These are phyloP conservation scores for Penicillium cinerascens DNA, from an alignment of 495 filamentous ascomycete species.

Conservation along the genomic window DNA sequence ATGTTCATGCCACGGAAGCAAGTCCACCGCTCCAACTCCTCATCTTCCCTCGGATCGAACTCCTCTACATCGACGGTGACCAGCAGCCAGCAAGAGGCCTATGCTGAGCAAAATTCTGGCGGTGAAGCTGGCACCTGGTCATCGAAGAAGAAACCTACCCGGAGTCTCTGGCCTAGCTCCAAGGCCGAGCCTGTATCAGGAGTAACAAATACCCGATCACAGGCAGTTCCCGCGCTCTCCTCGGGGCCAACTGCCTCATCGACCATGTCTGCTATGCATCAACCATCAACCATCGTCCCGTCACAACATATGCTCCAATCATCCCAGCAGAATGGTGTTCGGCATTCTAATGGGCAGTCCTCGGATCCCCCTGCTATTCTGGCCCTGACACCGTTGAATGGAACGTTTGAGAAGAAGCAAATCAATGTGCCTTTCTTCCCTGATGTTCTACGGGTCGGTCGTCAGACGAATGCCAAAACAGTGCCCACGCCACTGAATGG, in stretches of 20 bases:
- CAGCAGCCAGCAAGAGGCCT: slow-evolving; percentile 41
- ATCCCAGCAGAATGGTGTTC: slow-evolving; percentile 60
- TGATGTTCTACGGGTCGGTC: slow-evolving; percentile 85
- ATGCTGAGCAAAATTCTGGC: slow-evolving; percentile 44
- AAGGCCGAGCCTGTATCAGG: slow-evolving; percentile 67
- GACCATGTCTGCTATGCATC: slow-evolving; percentile 70
- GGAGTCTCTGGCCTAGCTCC: slow-evolving; percentile 67
- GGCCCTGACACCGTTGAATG: slow-evolving; percentile 80
- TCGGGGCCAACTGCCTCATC: slow-evolving; percentile 65
- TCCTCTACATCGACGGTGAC: slow-evolving; percentile 52
- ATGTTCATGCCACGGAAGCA: slow-evolving; percentile 86
- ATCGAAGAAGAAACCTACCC: slow-evolving; percentile 63
- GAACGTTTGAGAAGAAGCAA: slow-evolving; percentile 94
- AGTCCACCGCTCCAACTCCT: slow-evolving; percentile 80
- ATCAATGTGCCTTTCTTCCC: slow-evolving; percentile 87
- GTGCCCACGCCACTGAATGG: slow-evolving; percentile 85
- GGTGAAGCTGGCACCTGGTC: slow-evolving; percentile 50
- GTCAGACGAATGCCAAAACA: slow-evolving; percentile 95
- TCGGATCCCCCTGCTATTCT: slow-evolving; percentile 69
- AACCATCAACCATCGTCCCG: slow-evolving; percentile 67
- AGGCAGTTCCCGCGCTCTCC: slow-evolving; percentile 59
- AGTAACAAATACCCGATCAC: slow-evolving; percentile 57
- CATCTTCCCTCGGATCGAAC: slow-evolving; percentile 63
- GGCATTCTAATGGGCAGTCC: slow-evolving; percentile 52
- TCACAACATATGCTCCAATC: slow-evolving; percentile 64